Percentiles rank a stretch among this genome's conserved stretches.
Evolutionary conservation across 345 rosid genomes (phyloP).

Genomic region (Sonneratia alba): DNA sequence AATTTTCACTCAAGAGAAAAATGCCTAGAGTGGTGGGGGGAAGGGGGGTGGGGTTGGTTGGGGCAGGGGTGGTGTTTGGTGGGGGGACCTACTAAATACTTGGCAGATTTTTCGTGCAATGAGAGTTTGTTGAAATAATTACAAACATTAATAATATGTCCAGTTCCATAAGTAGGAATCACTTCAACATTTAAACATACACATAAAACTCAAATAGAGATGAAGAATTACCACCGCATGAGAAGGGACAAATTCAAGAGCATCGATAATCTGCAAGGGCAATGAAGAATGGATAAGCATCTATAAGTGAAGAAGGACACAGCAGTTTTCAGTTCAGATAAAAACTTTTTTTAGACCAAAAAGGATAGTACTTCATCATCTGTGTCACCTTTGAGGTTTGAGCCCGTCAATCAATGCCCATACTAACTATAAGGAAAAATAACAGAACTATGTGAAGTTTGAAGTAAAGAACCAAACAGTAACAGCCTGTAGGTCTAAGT

Average conservation of each 20-base stretch:
- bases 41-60: too few relatives aligned
- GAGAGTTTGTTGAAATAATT: too few relatives aligned
- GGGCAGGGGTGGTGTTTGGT: too few relatives aligned
- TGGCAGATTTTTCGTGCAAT: too few relatives aligned
- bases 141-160: neutral
- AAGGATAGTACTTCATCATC: too few relatives aligned
- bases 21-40: too few relatives aligned
- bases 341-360: too few relatives aligned
- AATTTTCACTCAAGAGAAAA: too few relatives aligned
- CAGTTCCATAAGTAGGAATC: neutral
- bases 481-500: neutral
- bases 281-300: neutral
- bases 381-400: neutral
- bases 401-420: neutral
- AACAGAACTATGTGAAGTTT: neutral
- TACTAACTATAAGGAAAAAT: neutral
- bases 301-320: neutral
- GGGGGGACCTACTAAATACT: too few relatives aligned
- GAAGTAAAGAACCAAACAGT: neutral
- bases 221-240: constrained; percentile 66
- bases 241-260: constrained; percentile 73
- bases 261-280: constrained; percentile 75
- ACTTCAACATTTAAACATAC: neutral
- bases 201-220: neutral
- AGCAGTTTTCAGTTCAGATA: neutral